Conservation (phyloP, 2,329 filamentous ascomycete species). For the Capronia coronata region DNA sequence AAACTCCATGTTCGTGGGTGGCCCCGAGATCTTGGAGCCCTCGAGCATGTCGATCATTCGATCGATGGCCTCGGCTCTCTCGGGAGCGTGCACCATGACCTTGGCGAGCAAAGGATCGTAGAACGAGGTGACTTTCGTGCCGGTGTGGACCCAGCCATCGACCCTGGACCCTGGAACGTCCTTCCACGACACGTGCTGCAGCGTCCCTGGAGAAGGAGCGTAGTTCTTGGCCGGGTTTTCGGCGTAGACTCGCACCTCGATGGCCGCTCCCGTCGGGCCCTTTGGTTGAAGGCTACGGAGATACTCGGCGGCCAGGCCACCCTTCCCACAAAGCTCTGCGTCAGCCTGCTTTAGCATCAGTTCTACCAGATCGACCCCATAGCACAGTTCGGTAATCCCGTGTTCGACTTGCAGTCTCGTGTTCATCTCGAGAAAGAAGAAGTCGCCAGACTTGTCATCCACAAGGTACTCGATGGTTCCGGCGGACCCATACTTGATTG, state of each 20-base stretch:
- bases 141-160: conserved; percentile 58
- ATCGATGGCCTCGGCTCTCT: conserved; percentile 39
- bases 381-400: conserved; percentile 53
- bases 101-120: conserved; percentile 56
- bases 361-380: conserved; percentile 49
- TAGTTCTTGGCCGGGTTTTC: conserved; percentile 55
- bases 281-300: conserved; percentile 41
- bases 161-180: conserved; percentile 46
- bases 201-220: conserved; percentile 52
- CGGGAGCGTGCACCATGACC: conserved; percentile 49
- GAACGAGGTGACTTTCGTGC: conserved; percentile 51
- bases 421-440: conserved; percentile 62
- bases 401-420: conserved; percentile 55
- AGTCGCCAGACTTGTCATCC: conserved; percentile 71
- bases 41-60: conserved; percentile 42
- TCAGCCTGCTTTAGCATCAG: conserved; percentile 53
- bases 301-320: conserved; percentile 39
- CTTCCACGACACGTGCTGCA: conserved; percentile 55
- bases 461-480: conserved; percentile 89
- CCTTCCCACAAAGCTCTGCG: conserved; percentile 41
- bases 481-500: conserved; percentile 66
- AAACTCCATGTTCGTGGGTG: conserved; percentile 54
- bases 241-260: conserved; percentile 52
- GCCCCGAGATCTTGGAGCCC: conserved; percentile 46
- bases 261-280: conserved; percentile 43